Base-by-base conservation (phyloP, 768 basidiomycete genomes). In the Russula emetica region DNA sequence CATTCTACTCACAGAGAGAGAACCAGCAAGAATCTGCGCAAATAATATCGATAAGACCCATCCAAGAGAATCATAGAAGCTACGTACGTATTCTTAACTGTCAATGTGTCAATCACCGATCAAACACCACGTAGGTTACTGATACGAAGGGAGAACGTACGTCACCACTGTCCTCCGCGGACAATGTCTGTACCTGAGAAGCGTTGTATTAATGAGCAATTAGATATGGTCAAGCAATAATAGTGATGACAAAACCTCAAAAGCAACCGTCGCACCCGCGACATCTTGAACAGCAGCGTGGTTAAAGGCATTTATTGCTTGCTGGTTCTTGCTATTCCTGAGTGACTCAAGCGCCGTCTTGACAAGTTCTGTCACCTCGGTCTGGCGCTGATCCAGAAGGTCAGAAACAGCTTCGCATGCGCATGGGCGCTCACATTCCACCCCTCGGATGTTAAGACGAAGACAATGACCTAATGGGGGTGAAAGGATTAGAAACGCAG, bases 21-120 rank as follows among this genome's bases (percentile, higher is more conserved):
- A 64, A 64, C 58, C 63, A 64, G 22, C 63, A 64, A 2, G 63
- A 59, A n/a, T 40, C 63, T 64, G 28, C 13, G 14, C 26, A 34
- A 38, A 40, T 47, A 20, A 32, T 44, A 8, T 53, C 18, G n/a
- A 50, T 40, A 30, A 10, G 28, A 8, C 1, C 7, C 16, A 24
- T 16, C 20, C 13, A 18, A 58, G 16, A 58, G 34, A 60, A 38
- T 28, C 18, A 5, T 20, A 52, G 18, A 45, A 24, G 20, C 11
- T 3, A 59, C 62, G 28, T 53, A 64, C 63, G 45, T 64, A 60
- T 64, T 24, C 30, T 55, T 34, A 64, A 47, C 63, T 64, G 32
- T 54, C 16, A 42, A 26, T 5, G 2, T 55, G 22, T 32, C 36
- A 42, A 24, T 2, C 5, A 10, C 6, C 1, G 22, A 22, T 49